Evolutionary conservation across 495 filamentous ascomycete genomes (phyloP), one percentile per base, ranked within the genome.

Genomic region (Neurospora sp.): DNA sequence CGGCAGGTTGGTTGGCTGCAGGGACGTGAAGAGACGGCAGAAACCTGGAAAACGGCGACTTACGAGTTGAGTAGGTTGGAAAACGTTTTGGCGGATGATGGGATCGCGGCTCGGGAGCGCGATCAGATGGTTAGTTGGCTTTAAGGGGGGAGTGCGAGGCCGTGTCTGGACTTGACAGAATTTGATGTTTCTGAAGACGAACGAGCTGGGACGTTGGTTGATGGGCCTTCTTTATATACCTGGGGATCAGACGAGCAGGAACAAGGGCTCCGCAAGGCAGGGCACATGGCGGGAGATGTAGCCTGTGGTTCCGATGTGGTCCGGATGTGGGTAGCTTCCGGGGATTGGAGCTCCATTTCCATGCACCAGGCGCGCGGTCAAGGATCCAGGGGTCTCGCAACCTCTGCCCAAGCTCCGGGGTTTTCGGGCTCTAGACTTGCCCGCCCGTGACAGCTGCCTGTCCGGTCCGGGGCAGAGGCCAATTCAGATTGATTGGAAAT

Each of bases 31-130:
- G 3, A 20, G 27, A 37, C 7, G 41, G 22, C 12, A 69, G 31
- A 27, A 40, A 46, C 18, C 40, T 38, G 38, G 75, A 7, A 41
- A 20, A 73, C 5, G 27, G 7, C 20, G 22, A 74, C 92, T 78
- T 88, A 94, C 92, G 92, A 94, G 89, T 94, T 93, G 72, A 95
- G 88, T 75, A 94, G 88, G 84, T 93, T 95, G 86, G 92, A 93
- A 89, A 93, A 95, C 92, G 91, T 94, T 82, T 91, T 94, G 92
- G 84, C 90, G 88, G 83, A 84, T 81, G 81, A 72, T 75, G 80
- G 81, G 88, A 89, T 83, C 88, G 86, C 87, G 81, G 83, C 84
- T 78, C 78, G 77, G 73, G 76, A 86, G 84, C 82, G 83, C 85
- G 85, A 87, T 87, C 86, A 78, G 81, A 75, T 42, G 69, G 42